Percentiles rank a stretch among this genome's conserved stretches.
phyloP scores from a whole-genome alignment of 2,329 filamentous ascomycete genomes.

The Phialocephala sp. region DNA sequence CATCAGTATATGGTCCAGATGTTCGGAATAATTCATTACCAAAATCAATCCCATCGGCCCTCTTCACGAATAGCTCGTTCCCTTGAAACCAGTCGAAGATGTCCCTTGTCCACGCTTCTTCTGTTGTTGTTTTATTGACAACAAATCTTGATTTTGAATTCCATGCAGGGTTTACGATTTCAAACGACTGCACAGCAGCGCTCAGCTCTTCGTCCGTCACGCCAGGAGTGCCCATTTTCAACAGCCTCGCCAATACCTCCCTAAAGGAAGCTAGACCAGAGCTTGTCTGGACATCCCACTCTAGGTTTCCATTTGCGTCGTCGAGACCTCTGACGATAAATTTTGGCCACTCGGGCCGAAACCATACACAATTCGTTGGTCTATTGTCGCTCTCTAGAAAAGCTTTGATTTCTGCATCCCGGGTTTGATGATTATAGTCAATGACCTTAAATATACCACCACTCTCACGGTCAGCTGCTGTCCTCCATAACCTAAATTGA shows the following conservation, averaged over 20 bases:
- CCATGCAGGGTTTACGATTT: background rate
- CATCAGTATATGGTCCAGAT: background rate
- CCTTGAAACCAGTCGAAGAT: conserved; percentile 11
- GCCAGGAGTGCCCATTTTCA: background rate
- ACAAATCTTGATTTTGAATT: conserved; percentile 2
- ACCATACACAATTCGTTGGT: conserved; percentile 28
- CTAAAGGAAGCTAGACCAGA: background rate
- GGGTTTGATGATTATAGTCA: background rate
- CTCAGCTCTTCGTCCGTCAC: background rate
- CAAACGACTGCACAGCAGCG: background rate
- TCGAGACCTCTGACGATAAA: conserved; percentile 18
- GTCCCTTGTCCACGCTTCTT: conserved; percentile 12
- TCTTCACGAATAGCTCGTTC: background rate
- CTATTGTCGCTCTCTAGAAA: background rate
- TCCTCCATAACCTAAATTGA: conserved; percentile 19
- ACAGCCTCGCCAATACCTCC: background rate
- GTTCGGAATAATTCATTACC: background rate
- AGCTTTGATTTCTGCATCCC: background rate
- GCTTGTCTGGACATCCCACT: background rate
- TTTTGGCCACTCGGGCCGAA: conserved; percentile 28
- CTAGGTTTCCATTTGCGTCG: conserved; percentile 3
- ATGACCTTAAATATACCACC: background rate
- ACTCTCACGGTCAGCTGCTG: conserved; percentile 13
- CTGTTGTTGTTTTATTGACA: conserved; percentile 16
- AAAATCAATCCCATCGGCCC: background rate